Evolutionary conservation across 257 asterid species (phyloP).

Genomic region (Craterostigma plantagineum): DNA sequence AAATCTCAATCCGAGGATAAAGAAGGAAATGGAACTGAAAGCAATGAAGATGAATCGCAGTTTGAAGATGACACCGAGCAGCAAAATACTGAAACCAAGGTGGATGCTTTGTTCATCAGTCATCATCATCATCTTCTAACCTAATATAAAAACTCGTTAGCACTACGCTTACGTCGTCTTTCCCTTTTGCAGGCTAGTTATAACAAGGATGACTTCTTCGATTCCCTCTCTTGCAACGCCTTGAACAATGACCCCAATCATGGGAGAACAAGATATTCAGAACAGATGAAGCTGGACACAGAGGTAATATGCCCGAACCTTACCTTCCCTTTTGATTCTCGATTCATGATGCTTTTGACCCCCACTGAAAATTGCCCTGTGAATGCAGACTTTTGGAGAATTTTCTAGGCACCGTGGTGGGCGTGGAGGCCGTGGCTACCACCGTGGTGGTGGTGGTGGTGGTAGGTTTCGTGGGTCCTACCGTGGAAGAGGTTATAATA

Average conservation of each 20-base stretch:
- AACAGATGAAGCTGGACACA: slow-evolving; percentile 71
- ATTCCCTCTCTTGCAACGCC: slow-evolving; percentile 55
- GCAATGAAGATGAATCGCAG: slow-evolving; percentile 32
- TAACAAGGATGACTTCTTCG: slow-evolving; percentile 87
- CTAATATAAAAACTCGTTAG: background rate
- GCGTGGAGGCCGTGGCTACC: too few relatives aligned
- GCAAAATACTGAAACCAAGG: slow-evolving; percentile 52
- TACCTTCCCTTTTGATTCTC: background rate
- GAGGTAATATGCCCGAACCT: slow-evolving; percentile 30
- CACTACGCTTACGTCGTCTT: background rate
- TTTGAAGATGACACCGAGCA: slow-evolving; percentile 35
- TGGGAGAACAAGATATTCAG: slow-evolving; percentile 72
- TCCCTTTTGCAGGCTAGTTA: slow-evolving; percentile 42
- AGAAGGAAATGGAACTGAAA: slow-evolving; percentile 35
- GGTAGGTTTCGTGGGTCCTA: slow-evolving; percentile 61
- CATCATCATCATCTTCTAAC: slow-evolving; percentile 2
- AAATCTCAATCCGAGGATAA: slow-evolving; percentile 27
- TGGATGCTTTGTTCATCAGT: slow-evolving; percentile 8
- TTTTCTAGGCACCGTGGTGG: slow-evolving; percentile 75
- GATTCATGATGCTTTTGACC: slow-evolving; percentile 8
- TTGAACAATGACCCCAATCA: slow-evolving; percentile 25
- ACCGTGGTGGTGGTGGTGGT: slow-evolving; percentile 46
- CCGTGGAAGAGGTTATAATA: slow-evolving; percentile 48
- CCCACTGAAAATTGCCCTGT: background rate
- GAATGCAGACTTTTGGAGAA: slow-evolving; percentile 78